These are phyloP conservation scores for Boletus smithii DNA, from an alignment of 1,284 basidiomycete species.

Conservation along the genomic window DNA sequence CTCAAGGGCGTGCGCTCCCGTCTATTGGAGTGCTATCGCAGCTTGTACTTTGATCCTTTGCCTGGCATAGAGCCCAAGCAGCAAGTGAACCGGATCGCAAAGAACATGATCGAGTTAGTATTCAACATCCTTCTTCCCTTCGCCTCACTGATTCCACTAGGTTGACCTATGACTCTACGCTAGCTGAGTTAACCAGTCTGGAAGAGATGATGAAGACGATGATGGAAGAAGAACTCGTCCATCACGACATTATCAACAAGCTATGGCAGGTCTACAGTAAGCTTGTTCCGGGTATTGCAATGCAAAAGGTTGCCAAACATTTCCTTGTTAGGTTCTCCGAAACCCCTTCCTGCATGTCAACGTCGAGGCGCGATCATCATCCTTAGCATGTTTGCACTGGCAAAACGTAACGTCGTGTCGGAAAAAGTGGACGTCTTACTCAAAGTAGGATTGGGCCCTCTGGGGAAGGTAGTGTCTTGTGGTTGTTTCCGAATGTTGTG, in stretches of 20 bases:
- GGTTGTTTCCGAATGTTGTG: not conserved
- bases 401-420: slow-evolving; percentile 80
- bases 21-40: slow-evolving; percentile 87
- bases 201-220: slow-evolving; percentile 96
- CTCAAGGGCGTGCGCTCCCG: slow-evolving; percentile 86
- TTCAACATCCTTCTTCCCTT: not conserved
- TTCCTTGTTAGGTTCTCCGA: slow-evolving; percentile 61
- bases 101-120: slow-evolving; percentile 93
- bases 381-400: slow-evolving; percentile 91
- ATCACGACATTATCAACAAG: slow-evolving; percentile 82
- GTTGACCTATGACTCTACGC: slow-evolving; percentile 84
- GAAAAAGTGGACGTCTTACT: slow-evolving; percentile 86
- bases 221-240: slow-evolving; percentile 84
- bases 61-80: slow-evolving; percentile 72
- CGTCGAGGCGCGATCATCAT: slow-evolving; percentile 93
- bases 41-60: slow-evolving; percentile 85
- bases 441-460: slow-evolving; percentile 82
- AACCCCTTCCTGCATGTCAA: slow-evolving; percentile 76
- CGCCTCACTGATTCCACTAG: slow-evolving; percentile 38
- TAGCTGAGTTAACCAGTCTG: slow-evolving; percentile 93
- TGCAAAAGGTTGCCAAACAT: not conserved
- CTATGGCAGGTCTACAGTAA: slow-evolving; percentile 95
- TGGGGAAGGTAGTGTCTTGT: slow-evolving; percentile 63
- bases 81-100: slow-evolving; percentile 92
- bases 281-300: slow-evolving; percentile 27